Evolutionary conservation across 1,284 basidiomycete genomes (phyloP), one percentile per base, ranked within the genome.

Genomic region (Apiotrichum gracile): DNA sequence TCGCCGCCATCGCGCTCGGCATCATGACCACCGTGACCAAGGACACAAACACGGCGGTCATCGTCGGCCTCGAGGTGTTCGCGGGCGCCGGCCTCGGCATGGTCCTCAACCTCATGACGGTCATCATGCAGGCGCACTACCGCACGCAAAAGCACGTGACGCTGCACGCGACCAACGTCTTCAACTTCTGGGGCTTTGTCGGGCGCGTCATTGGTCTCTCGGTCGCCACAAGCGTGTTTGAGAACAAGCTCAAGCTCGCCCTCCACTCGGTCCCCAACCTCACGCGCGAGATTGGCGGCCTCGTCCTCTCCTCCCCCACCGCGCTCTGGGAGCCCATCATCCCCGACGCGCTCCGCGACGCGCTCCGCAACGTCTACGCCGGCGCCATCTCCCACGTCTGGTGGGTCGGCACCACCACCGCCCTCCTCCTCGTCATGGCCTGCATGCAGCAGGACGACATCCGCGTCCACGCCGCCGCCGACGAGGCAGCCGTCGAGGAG

Each of bases 191-290:
- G 51, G 62, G 64, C 17, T 66, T 66, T 38, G 41, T 66, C 16
- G 64, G 64, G 4, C 48, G 64, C 12, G 60, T 66, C 21, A 33
- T 66, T 27, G 54, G 54, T 24, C 62, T 66, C 54, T 55, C 60
- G n/a, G 54, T 60, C 7, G 62, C 57, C 14, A 66, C 64, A 3
- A 62, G 51, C 39, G 50, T 66, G 13, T 66, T 66, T 49, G 61
- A 66, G 42, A 66, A 64, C 58, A 61, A 61, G 55, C 61, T 64
- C 24, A 51, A 52, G 37, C 37, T 21, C 1, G n/a, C 37, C 2
- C 37, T 38, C 38, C 12, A 22, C 25, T 5, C 35, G 1, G 34
- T 35, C 25, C n/a, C 10, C 26, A 16, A 17, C 24, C 38, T 52
- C 21, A 10, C 31, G 19, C 16, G 22, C 3, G 22, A 40, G 21